Conservation (phyloP, 306 rosid species). For the Trifolium repens region DNA sequence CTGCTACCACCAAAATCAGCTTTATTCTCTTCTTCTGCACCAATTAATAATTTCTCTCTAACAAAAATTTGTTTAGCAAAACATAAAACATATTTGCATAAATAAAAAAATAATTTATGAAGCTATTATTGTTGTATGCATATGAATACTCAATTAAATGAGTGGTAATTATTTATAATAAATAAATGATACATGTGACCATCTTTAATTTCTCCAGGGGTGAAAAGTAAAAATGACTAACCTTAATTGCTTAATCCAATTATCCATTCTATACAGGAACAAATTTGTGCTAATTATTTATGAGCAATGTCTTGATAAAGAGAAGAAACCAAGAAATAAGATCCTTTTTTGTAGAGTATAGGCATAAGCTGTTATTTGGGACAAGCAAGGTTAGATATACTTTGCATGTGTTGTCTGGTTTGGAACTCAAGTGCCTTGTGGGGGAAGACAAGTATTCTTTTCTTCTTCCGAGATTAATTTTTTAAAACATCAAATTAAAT, state of each 20-base stretch:
- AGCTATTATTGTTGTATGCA: no score
- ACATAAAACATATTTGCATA: slow-evolving; percentile 5
- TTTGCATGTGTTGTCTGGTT: slow-evolving; percentile 66
- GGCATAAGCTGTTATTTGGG: slow-evolving; percentile 15
- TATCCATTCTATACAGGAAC: slow-evolving; percentile 50
- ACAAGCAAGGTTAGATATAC: slow-evolving; percentile 59
- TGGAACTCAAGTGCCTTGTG: slow-evolving; percentile 58
- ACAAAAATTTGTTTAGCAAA: slow-evolving; percentile 43
- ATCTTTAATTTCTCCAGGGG: not conserved
- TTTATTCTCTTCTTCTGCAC: slow-evolving; percentile 44
- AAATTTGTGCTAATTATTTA: slow-evolving; percentile 32
- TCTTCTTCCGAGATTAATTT: slow-evolving; percentile 41
- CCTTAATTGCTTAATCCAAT: slow-evolving; percentile 61
- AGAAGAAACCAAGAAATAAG: slow-evolving; percentile 38
- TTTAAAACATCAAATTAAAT: slow-evolving; percentile 8
- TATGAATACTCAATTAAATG: not conserved
- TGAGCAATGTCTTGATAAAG: slow-evolving; percentile 22
- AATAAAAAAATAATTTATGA: no score
- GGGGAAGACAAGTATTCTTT: slow-evolving; percentile 65
- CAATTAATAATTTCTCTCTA: slow-evolving; percentile 57
- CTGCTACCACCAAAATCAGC: slow-evolving; percentile 45
- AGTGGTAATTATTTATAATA: slow-evolving; percentile 12
- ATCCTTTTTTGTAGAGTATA: slow-evolving; percentile 24
- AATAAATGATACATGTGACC: slow-evolving; percentile 17
- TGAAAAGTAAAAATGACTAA: slow-evolving; percentile 38